Evolutionary conservation across 1,139 yeast genomes (phyloP).

Genomic region (Candida freyschussii): DNA sequence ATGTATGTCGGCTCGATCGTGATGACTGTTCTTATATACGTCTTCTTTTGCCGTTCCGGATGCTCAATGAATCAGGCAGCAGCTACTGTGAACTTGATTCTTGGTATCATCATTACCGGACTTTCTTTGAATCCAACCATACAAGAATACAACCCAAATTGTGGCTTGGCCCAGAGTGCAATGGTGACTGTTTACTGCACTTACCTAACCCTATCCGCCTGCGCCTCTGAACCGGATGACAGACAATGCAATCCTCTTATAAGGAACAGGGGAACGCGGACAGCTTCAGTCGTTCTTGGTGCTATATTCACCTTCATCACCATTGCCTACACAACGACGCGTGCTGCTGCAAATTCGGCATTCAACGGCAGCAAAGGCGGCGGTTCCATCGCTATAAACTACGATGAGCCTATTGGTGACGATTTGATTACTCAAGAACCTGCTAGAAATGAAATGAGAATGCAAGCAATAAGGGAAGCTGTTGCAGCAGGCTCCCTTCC

Average conservation of each 20-base stretch:
- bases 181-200: slow-evolving; percentile 96
- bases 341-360: slow-evolving; percentile 86
- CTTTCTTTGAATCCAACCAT: slow-evolving; percentile 77
- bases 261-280: slow-evolving; percentile 85
- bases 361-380: slow-evolving; percentile 35
- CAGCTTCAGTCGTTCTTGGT: slow-evolving; percentile 82
- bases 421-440: slow-evolving; percentile 47
- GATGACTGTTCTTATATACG: slow-evolving; percentile 74
- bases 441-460: slow-evolving; percentile 69
- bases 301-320: slow-evolving; percentile 93
- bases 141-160: slow-evolving; percentile 90
- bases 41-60: slow-evolving; percentile 77
- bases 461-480: slow-evolving; percentile 87
- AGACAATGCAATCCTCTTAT: slow-evolving; percentile 85
- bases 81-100: slow-evolving; percentile 66
- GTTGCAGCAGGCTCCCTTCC: slow-evolving; percentile 95
- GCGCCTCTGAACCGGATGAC: slow-evolving; percentile 96
- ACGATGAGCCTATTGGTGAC: slow-evolving; percentile 33
- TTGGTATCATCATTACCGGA: slow-evolving; percentile 58
- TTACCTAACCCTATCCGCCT: slow-evolving; percentile 87
- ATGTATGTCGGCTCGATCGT: slow-evolving; percentile 76
- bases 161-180: slow-evolving; percentile 94
- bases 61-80: slow-evolving; percentile 92
- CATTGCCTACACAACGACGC: slow-evolving; percentile 92
- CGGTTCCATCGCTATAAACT: slow-evolving; percentile 31